phyloP scores from a whole-genome alignment of 2,329 filamentous ascomycete genomes.

The Talaromyces sp. region DNA sequence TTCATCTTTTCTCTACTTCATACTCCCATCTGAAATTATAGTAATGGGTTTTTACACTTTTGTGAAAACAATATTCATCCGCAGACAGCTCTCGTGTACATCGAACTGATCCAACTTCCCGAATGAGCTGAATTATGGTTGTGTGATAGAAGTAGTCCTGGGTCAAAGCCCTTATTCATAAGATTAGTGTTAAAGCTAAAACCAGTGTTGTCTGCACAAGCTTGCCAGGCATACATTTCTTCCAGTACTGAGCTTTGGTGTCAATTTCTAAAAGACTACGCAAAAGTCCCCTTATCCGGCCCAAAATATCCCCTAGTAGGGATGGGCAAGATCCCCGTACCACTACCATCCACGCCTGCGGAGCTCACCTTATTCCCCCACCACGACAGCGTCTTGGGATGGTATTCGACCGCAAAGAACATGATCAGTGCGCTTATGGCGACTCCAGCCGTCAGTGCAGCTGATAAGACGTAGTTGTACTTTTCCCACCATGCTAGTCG shows the following conservation, averaged over 20 bases:
- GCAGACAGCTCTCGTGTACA: background rate
- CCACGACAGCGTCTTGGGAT: conserved; percentile 10
- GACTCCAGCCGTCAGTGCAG: conserved; percentile 6
- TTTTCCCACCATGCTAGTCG: conserved; percentile 13
- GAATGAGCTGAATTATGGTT: background rate
- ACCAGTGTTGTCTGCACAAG: background rate
- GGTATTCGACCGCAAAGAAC: background rate
- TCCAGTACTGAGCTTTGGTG: background rate
- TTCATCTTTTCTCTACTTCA: background rate
- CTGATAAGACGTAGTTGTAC: conserved; percentile 10
- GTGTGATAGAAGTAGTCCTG: background rate
- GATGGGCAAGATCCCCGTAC: background rate
- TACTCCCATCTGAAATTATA: background rate
- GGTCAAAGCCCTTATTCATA: background rate
- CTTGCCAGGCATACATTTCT: no score
- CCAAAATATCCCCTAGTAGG: background rate
- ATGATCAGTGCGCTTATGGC: background rate
- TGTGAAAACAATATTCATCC: background rate
- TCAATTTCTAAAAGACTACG: background rate
- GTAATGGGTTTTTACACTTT: background rate
- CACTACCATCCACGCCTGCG: conserved; percentile 7
- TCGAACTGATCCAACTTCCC: background rate
- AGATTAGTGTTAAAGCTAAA: background rate
- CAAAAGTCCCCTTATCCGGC: background rate
- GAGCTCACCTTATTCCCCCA: conserved; percentile 9